phyloP scores from a whole-genome alignment of 2,329 filamentous ascomycete species.

The Karstenula rhodostoma region DNA sequence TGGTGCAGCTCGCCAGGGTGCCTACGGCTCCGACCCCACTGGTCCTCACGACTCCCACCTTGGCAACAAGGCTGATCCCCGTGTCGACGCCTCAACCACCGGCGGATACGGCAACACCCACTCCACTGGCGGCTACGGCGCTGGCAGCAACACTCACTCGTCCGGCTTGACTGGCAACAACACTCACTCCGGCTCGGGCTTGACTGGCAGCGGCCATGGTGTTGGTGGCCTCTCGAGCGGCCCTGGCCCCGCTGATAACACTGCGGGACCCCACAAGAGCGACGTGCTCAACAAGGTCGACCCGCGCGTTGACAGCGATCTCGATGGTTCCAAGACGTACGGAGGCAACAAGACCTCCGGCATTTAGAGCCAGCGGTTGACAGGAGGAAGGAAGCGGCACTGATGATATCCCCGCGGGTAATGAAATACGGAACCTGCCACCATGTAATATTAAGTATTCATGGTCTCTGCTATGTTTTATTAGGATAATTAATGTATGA shows the following conservation, averaged over 20 bases:
- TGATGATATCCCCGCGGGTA: constrained; percentile 14
- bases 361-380: constrained; percentile 19
- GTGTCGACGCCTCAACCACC: constrained; percentile 34
- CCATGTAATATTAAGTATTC: constrained; percentile 1
- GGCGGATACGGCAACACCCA: constrained; percentile 31
- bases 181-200: constrained; percentile 17
- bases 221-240: constrained; percentile 25
- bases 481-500: constrained; percentile 6
- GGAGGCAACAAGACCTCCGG: constrained; percentile 39
- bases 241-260: constrained; percentile 37
- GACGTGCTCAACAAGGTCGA: constrained; percentile 48
- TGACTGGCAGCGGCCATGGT: constrained; percentile 17
- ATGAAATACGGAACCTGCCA: constrained; percentile 11
- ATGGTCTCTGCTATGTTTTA: constrained; percentile 3
- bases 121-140: constrained; percentile 18
- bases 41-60: constrained; percentile 40
- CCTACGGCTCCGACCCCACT: constrained; percentile 31
- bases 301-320: constrained; percentile 47
- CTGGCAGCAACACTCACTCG: constrained; percentile 1
- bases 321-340: constrained; percentile 42
- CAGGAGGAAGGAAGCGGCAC: constrained; percentile 5
- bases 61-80: constrained; percentile 41
- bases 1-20: not conserved
- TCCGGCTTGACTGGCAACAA: constrained; percentile 19
- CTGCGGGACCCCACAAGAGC: constrained; percentile 47